Percentiles rank a stretch among this genome's conserved stretches.
phyloP scores from a whole-genome alignment of 192 early-diverging fungal genomes.

The Backusella westeae region DNA sequence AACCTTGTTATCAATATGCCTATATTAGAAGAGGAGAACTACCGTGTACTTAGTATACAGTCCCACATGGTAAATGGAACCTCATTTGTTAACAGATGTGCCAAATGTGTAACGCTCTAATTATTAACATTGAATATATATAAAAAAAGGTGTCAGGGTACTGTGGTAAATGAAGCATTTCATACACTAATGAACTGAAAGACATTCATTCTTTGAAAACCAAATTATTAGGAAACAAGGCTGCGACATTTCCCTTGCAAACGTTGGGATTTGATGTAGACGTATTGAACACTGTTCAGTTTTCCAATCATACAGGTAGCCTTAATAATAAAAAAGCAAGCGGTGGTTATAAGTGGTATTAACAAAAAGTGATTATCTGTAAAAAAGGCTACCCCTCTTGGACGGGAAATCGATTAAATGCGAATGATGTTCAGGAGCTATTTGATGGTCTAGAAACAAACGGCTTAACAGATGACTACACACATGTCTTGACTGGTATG shows the following conservation, averaged over 20 bases:
- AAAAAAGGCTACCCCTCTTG: constrained; percentile 68
- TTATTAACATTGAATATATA: neutral
- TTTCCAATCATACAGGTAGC: constrained; percentile 88
- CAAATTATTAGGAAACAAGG: constrained; percentile 80
- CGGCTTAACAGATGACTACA: constrained; percentile 65
- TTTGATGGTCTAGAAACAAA: constrained; percentile 74
- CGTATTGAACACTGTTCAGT: constrained; percentile 89
- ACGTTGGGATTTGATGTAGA: constrained; percentile 89
- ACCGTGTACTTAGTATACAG: constrained; percentile 48
- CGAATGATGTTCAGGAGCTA: constrained; percentile 62
- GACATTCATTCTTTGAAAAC: constrained; percentile 28
- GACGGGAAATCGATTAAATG: constrained; percentile 66
- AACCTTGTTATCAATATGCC: neutral
- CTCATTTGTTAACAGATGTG: neutral
- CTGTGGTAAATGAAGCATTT: constrained; percentile 32
- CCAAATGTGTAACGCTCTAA: neutral
- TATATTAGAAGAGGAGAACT: constrained; percentile 8
- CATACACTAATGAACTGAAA: neutral
- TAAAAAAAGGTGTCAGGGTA: constrained; percentile 42
- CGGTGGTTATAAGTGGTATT: neutral
- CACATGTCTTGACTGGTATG: constrained; percentile 79
- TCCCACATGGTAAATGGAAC: constrained; percentile 43
- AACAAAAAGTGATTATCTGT: neutral
- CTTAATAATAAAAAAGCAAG: too few relatives aligned
- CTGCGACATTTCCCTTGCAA: constrained; percentile 91